Conservation (phyloP, 2,329 filamentous ascomycete genomes). For the Xylariomycetidae sp. region DNA sequence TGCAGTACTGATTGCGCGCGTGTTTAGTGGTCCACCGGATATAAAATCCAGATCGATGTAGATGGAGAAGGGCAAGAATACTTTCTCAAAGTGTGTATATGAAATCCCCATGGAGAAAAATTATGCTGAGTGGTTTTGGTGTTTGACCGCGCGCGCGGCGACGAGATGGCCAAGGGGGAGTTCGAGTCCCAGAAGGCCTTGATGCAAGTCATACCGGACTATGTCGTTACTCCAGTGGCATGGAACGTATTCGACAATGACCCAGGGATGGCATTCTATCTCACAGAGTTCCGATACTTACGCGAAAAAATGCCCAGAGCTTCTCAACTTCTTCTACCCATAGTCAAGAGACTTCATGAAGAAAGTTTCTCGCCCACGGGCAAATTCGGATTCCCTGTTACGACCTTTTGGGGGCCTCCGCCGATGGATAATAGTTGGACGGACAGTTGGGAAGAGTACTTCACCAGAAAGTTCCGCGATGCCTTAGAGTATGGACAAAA, state of each 20-base stretch:
- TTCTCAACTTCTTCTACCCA: constrained; percentile 1
- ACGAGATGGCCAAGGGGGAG: constrained; percentile 5
- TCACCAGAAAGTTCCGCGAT: constrained; percentile 2
- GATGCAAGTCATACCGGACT: neutral
- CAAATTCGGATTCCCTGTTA: constrained; percentile 2
- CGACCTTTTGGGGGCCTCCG: constrained; percentile 3
- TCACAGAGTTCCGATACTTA: constrained; percentile 3
- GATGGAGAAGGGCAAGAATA: constrained; percentile 9
- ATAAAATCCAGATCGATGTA: constrained; percentile 11
- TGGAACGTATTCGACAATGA: neutral
- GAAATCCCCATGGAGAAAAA: no score
- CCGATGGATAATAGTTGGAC: constrained; percentile 4
- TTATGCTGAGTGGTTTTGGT: no score
- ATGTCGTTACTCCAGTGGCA: constrained; percentile 2
- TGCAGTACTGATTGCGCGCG: no score
- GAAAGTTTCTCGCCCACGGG: constrained; percentile 1
- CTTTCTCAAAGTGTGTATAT: constrained; percentile 16
- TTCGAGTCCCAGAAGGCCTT: constrained; percentile 2
- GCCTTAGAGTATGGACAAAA: constrained; percentile 1
- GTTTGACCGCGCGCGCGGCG: constrained; percentile 1
- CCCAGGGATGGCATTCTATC: constrained; percentile 1
- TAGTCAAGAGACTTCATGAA: constrained; percentile 1
- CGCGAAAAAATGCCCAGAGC: constrained; percentile 1
- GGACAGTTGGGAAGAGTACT: constrained; percentile 5
- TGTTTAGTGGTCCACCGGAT: constrained; percentile 11